Evolutionary conservation across 352 stramenopile genomes (phyloP).

Genomic region (Globisporangium megalacanthum): DNA sequence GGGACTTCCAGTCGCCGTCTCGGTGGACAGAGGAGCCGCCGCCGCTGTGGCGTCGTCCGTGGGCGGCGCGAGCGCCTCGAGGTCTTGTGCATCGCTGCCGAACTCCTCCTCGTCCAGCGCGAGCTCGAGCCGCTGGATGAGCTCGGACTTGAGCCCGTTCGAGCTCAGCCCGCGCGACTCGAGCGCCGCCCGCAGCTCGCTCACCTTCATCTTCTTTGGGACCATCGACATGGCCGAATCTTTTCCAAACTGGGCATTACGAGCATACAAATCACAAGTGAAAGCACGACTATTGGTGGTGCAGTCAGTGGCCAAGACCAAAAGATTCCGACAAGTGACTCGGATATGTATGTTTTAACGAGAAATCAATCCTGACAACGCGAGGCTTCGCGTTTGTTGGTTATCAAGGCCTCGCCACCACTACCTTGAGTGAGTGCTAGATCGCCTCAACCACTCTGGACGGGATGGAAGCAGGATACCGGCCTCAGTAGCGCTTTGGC

Average conservation of each 20-base stretch:
- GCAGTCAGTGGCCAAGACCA: neutral
- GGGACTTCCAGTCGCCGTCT: slow-evolving; percentile 10
- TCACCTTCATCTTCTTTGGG: slow-evolving; percentile 91
- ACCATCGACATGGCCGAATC: slow-evolving; percentile 35
- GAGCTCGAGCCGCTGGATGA: slow-evolving; percentile 86
- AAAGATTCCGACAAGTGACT: too few species aligned
- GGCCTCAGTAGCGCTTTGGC: slow-evolving; percentile 63
- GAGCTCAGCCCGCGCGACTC: slow-evolving; percentile 77
- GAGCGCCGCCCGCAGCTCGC: slow-evolving; percentile 79
- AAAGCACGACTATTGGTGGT: neutral
- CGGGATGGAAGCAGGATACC: neutral
- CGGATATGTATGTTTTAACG: too few species aligned
- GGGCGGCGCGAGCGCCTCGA: slow-evolving; percentile 51
- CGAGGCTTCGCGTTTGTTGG: too few species aligned
- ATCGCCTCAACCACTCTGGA: too few species aligned
- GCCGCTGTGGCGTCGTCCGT: slow-evolving; percentile 21
- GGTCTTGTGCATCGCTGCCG: slow-evolving; percentile 67
- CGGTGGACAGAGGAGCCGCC: neutral
- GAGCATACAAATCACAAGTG: neutral
- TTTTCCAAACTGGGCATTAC: slow-evolving; percentile 1
- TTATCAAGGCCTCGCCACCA: too few species aligned
- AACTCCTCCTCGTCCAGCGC: slow-evolving; percentile 87
- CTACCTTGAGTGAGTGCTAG: too few species aligned
- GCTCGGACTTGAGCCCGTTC: slow-evolving; percentile 85
- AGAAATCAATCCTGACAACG: too few species aligned